Conservation (phyloP, 2,329 filamentous ascomycete species). For the Colletotrichum sansevieriae region DNA sequence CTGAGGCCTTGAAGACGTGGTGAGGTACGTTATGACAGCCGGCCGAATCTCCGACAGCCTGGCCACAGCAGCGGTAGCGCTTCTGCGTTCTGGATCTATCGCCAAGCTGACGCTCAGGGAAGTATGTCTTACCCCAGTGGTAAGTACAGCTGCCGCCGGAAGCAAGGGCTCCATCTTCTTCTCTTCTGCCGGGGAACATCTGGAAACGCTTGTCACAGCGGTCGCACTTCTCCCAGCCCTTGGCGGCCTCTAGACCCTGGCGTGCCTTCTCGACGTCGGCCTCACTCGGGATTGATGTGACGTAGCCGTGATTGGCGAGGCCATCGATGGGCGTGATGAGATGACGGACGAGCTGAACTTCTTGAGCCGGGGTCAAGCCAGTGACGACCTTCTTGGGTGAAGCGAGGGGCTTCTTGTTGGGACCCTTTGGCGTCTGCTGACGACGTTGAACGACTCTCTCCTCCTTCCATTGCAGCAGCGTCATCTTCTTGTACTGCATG, state of each 20-base stretch:
- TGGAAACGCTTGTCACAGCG: constrained; percentile 89
- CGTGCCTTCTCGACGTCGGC: constrained; percentile 76
- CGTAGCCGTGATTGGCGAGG: constrained; percentile 81
- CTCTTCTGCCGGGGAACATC: constrained; percentile 87
- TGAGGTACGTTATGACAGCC: constrained; percentile 80
- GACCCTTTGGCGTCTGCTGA: constrained; percentile 48
- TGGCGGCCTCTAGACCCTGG: constrained; percentile 73
- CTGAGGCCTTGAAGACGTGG: constrained; percentile 90
- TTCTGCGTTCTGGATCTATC: constrained; percentile 70
- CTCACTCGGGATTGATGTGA: constrained; percentile 74
- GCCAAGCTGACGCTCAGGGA: constrained; percentile 68
- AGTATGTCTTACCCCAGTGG: constrained; percentile 81
- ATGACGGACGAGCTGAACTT: constrained; percentile 73
- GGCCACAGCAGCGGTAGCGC: constrained; percentile 83
- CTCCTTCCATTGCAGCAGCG: constrained; percentile 76
- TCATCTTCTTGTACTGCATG: constrained; percentile 81
- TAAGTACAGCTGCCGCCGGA: constrained; percentile 83
- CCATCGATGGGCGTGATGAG: constrained; percentile 74
- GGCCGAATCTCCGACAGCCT: constrained; percentile 76
- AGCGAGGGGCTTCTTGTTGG: constrained; percentile 50
- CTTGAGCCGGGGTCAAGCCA: constrained; percentile 75
- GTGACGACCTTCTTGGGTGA: constrained; percentile 72
- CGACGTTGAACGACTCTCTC: constrained; percentile 57
- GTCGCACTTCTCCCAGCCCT: constrained; percentile 90
- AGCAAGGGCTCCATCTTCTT: constrained; percentile 80